Evolutionary conservation across 2,329 filamentous ascomycete species (phyloP).

Genomic region (Phaeosphaeria sp.): DNA sequence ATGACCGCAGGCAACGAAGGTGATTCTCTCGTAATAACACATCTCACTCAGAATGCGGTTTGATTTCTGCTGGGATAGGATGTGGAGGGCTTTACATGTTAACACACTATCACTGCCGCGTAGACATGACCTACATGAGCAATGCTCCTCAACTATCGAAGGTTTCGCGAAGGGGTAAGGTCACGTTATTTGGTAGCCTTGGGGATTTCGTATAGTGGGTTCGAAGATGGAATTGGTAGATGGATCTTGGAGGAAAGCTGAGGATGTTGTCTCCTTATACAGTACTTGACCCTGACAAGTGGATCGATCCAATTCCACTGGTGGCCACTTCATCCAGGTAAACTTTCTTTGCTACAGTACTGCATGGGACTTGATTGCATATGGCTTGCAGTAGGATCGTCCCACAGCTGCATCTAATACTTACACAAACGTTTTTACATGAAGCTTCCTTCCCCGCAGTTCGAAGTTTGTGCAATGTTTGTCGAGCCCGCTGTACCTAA

Average conservation of each 20-base stretch:
- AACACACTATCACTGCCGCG: not conserved
- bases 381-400: not conserved
- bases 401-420: not conserved
- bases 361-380: not conserved
- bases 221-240: not conserved
- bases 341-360: not conserved
- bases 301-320: not conserved
- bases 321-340: not conserved
- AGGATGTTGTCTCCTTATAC: not conserved
- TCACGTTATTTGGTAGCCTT: too few species aligned
- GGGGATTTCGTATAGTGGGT: not conserved
- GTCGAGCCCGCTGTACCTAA: not conserved
- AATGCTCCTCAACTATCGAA: too few species aligned
- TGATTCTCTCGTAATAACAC: conserved; percentile 75
- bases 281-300: not conserved
- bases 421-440: not conserved
- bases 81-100: not conserved
- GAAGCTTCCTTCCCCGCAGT: too few species aligned
- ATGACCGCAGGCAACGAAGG: conserved; percentile 68
- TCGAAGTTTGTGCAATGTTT: not conserved
- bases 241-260: not conserved
- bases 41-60: conserved; percentile 48
- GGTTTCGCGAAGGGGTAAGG: too few species aligned
- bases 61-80: not conserved
- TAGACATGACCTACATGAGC: not conserved